Conservation (phyloP, 208 protist species). For the Leishmania mexicana region DNA sequence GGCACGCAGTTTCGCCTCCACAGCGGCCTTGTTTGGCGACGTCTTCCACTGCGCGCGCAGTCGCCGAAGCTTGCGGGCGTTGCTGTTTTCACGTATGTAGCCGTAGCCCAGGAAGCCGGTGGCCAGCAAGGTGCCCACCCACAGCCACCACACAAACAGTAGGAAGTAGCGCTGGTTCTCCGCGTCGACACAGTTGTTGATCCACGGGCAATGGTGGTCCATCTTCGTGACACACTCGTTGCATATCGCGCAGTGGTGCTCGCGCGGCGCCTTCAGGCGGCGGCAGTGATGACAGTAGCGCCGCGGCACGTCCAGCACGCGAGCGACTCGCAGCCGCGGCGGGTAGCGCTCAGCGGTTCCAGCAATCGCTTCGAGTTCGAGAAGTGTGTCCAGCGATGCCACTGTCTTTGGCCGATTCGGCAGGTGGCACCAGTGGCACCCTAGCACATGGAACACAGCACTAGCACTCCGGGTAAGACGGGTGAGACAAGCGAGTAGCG, state of each 20-base stretch:
- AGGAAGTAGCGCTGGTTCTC: conserved; percentile 88
- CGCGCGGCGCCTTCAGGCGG: conserved; percentile 84
- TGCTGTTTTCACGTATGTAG: conserved; percentile 26
- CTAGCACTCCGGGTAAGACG: too few species aligned
- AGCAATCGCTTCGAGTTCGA: conserved; percentile 48
- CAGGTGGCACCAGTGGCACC: background rate
- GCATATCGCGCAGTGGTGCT: conserved; percentile 88
- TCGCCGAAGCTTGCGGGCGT: conserved; percentile 6
- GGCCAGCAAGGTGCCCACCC: conserved; percentile 37
- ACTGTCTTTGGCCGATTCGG: background rate
- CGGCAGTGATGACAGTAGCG: conserved; percentile 70
- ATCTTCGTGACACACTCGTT: conserved; percentile 75
- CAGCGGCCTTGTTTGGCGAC: conserved; percentile 1
- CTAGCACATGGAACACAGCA: background rate
- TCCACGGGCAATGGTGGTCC: conserved; percentile 94
- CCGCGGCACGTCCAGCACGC: conserved; percentile 60
- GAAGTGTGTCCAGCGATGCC: conserved; percentile 13
- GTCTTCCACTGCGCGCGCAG: conserved; percentile 13
- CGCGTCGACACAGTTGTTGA: conserved; percentile 88
- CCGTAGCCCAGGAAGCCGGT: conserved; percentile 37
- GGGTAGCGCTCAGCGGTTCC: conserved; percentile 32
- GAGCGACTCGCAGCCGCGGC: conserved; percentile 29
- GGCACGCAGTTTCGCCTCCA: conserved; percentile 8
- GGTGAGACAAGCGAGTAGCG: background rate
- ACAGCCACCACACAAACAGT: conserved; percentile 66